Percentiles rank a stretch among this genome's conserved stretches.
phyloP scores from a whole-genome alignment of 345 rosid genomes.

The Brassica incana region DNA sequence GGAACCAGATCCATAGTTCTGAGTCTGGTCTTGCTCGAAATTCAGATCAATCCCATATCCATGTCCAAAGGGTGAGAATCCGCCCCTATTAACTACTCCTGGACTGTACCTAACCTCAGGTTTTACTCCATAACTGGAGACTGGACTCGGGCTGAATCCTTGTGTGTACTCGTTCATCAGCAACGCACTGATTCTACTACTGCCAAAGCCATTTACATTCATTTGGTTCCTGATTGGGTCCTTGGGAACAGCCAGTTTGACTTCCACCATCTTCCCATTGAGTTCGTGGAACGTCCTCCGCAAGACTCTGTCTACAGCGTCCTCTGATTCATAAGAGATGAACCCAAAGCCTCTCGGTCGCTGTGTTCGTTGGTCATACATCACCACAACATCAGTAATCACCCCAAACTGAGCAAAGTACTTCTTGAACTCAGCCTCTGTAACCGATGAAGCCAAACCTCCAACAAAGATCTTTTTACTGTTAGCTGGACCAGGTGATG shows the following conservation, averaged over 20 bases:
- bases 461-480: slow-evolving; percentile 91
- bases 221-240: slow-evolving; percentile 66
- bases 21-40: slow-evolving; percentile 59
- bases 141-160: slow-evolving; percentile 64
- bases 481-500: slow-evolving; percentile 63
- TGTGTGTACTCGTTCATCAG: slow-evolving; percentile 60
- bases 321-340: slow-evolving; percentile 82
- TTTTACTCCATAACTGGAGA: slow-evolving; percentile 65
- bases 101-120: slow-evolving; percentile 86
- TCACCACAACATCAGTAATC: slow-evolving; percentile 88
- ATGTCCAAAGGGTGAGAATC: slow-evolving; percentile 63
- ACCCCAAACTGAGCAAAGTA: slow-evolving; percentile 84
- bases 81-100: slow-evolving; percentile 51
- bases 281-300: slow-evolving; percentile 84
- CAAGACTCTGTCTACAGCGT: slow-evolving; percentile 72
- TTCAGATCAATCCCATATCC: slow-evolving; percentile 61
- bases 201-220: slow-evolving; percentile 58
- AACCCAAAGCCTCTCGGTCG: slow-evolving; percentile 94
- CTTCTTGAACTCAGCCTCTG: slow-evolving; percentile 74
- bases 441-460: slow-evolving; percentile 82
- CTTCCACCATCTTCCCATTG: slow-evolving; percentile 97
- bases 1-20: slow-evolving; percentile 50
- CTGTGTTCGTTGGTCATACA: slow-evolving; percentile 92
- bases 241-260: slow-evolving; percentile 90
- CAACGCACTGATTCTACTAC: slow-evolving; percentile 58